phyloP scores from a whole-genome alignment of 1,284 basidiomycete species.

The Heterobasidion irregulare region DNA sequence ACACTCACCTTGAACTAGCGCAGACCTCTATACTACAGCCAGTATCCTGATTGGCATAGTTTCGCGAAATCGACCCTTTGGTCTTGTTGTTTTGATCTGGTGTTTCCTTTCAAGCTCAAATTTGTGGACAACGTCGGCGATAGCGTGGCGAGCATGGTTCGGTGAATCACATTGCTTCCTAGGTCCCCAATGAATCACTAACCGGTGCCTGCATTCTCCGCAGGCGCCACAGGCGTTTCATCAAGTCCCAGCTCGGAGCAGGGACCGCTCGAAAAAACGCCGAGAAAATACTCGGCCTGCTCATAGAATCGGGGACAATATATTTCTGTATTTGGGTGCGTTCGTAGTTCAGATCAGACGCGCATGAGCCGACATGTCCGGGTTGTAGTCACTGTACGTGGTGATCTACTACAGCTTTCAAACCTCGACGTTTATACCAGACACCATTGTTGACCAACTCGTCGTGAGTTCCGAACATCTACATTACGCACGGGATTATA shows the following conservation, averaged over 20 bases:
- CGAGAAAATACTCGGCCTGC: constrained; percentile 5
- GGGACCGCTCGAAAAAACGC: background rate
- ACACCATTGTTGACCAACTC: background rate
- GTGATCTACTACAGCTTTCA: no score
- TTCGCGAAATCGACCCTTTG: no score
- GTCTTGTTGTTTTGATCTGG: no score
- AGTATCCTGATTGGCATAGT: no score
- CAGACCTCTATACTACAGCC: no score
- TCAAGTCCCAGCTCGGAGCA: background rate
- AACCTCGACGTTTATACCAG: no score
- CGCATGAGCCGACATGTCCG: no score
- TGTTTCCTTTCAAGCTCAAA: background rate
- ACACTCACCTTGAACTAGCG: no score
- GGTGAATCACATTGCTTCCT: background rate
- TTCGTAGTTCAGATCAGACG: no score
- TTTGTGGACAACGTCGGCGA: background rate
- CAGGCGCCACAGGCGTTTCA: background rate
- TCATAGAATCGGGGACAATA: constrained; percentile 7
- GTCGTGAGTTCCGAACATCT: background rate
- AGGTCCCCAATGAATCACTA: background rate
- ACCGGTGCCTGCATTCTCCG: background rate
- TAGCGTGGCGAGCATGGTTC: background rate
- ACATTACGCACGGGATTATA: no score
- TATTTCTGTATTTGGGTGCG: constrained; percentile 8
- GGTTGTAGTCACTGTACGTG: no score